Base-by-base conservation (phyloP, 352 stramenopile species). In the Phytophthora pluvialis region DNA sequence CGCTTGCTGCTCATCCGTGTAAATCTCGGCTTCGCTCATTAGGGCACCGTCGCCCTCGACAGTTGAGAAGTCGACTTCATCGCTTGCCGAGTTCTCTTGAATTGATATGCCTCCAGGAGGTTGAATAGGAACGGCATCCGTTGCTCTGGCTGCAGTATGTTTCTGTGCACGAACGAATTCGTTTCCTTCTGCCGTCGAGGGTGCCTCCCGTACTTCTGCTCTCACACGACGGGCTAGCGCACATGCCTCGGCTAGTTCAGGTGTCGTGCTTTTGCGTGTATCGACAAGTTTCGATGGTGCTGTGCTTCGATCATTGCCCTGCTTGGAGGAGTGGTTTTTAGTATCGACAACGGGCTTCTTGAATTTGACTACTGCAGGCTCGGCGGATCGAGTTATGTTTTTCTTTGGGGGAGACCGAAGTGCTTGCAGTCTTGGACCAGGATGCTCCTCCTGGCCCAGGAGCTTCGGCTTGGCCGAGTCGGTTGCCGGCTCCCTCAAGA, bases 201-300 rank as follows among this genome's bases (percentile, higher is more conserved):
- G 26, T 47, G 33, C 10, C 26, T 68, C 46, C 10, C 3, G 18
- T 13, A 57, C 46, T 60, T 65, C 29, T 6, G 33, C 25, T 16
- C 59, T 56, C 43, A 69, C 65, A 47, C 46, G 45, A 44, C 59
- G 59, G 9, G 59, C 65, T 33, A 69, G 50, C 13, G 52, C 51
- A 53, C 47, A 73, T 7, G 46, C 59, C 38, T 73, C 65, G 6
- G 31, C 21, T 35, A 73, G 48, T 54, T 61, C 59, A 13, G 39
- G 31, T 13, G 18, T 51, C 9, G 40, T 49, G 32, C 39, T 62
- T n/a, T 42, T 36, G 16, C 7, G 42, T 33, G 13, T 28, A 13
- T 39, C 15, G 29, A 18, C 16, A 5, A 11, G 5, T 45, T 9
- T 49, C 26, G 31, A 12, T 26, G 55, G 13, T 33, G 33, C 33